A percentile compares a stretch with the other conserved stretches of the same genome.
phyloP scores from a whole-genome alignment of 306 rosid species.

The Arachis hypogaea region DNA sequence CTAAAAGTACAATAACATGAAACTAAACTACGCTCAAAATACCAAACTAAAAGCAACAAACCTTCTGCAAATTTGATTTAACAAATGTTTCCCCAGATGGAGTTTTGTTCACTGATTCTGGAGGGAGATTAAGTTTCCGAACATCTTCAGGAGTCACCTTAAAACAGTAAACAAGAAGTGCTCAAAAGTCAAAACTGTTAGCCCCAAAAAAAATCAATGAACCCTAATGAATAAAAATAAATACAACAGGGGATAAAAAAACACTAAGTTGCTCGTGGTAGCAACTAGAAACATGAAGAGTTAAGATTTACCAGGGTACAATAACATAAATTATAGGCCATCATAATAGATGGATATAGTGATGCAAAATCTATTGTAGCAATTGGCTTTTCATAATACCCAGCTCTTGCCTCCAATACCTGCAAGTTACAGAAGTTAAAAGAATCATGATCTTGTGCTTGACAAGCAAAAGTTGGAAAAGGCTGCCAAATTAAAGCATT shows the following conservation, averaged over 20 bases:
- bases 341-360: slow-evolving; percentile 96
- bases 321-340: slow-evolving; percentile 98
- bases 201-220: neutral
- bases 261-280: neutral
- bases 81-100: slow-evolving; percentile 73
- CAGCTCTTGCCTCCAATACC: slow-evolving; percentile 96
- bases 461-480: slow-evolving; percentile 32
- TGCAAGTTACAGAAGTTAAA: slow-evolving; percentile 45
- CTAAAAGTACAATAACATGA: too few relatives aligned
- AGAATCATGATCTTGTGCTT: slow-evolving; percentile 4
- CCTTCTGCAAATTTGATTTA: too few relatives aligned
- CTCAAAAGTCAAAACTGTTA: neutral
- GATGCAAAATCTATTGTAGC: slow-evolving; percentile 99
- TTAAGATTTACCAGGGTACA: slow-evolving; percentile 85
- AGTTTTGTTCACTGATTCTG: slow-evolving; percentile 80
- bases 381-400: slow-evolving; percentile 93
- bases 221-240: slow-evolving; percentile 16
- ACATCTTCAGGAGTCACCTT: slow-evolving; percentile 86
- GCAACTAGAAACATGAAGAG: slow-evolving; percentile 27
- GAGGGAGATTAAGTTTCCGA: slow-evolving; percentile 75
- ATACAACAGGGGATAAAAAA: neutral
- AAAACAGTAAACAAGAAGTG: slow-evolving; percentile 32
- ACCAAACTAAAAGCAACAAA: too few relatives aligned
- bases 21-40: too few relatives aligned
- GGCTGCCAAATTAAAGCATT: neutral